Conservation (phyloP, 164 flowering plant species). For the Berberis vulgaris region DNA sequence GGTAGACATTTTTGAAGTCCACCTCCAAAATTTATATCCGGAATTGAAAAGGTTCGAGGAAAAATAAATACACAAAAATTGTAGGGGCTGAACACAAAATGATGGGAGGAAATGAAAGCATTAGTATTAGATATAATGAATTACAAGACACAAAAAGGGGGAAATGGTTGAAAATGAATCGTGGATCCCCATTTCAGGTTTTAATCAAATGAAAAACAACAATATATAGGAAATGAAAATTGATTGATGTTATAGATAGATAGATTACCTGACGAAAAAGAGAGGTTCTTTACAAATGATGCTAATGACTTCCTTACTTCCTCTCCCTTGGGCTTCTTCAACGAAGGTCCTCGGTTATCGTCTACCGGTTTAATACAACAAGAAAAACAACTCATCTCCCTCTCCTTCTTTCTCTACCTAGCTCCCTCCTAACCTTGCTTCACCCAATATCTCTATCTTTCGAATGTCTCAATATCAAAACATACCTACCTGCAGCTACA, state of each 20-base stretch:
- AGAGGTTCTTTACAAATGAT: constrained; percentile 46
- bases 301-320: constrained; percentile 23
- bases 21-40: too few relatives aligned
- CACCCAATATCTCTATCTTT: too few relatives aligned
- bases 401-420: background rate
- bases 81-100: background rate
- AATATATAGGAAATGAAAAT: background rate
- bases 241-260: background rate
- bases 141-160: too few relatives aligned
- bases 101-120: background rate
- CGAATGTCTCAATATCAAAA: too few relatives aligned
- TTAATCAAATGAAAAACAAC: background rate
- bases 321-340: constrained; percentile 36
- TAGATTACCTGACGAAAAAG: constrained; percentile 49
- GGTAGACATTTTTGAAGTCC: too few relatives aligned
- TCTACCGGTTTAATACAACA: constrained; percentile 32
- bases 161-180: too few relatives aligned
- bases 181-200: too few relatives aligned
- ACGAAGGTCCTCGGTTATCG: constrained; percentile 13
- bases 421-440: too few relatives aligned
- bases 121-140: too few relatives aligned
- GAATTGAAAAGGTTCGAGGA: too few relatives aligned
- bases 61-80: background rate
- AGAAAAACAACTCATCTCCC: constrained; percentile 38
- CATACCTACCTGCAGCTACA: too few relatives aligned